Conservation (phyloP, 805 yeast species). For the Trichomonascus vanleenenianus region DNA sequence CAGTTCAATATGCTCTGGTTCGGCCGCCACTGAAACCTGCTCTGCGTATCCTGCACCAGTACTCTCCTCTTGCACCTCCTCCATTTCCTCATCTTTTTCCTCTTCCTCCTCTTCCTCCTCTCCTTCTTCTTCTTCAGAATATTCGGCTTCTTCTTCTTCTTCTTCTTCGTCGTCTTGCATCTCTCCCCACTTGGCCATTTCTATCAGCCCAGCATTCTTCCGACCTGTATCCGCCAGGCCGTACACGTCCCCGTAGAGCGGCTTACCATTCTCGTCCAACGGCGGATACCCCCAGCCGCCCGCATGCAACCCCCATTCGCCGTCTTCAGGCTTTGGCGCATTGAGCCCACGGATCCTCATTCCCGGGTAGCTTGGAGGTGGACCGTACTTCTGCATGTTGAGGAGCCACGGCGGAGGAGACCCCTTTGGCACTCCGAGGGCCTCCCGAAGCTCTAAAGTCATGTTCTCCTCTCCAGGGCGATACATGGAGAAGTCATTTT, state of each 20-base stretch:
- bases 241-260: conserved; percentile 31
- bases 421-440: conserved; percentile 57
- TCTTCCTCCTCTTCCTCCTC: conserved; percentile 17
- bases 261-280: conserved; percentile 27
- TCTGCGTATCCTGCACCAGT: neutral
- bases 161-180: conserved; percentile 26
- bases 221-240: conserved; percentile 10
- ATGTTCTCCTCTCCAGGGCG: conserved; percentile 54
- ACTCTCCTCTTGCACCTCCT: neutral
- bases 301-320: conserved; percentile 34
- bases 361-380: conserved; percentile 75
- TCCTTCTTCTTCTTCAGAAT: conserved; percentile 32
- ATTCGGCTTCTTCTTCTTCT: conserved; percentile 30
- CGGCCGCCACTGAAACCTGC: neutral
- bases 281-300: conserved; percentile 36
- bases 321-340: conserved; percentile 33
- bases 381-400: conserved; percentile 61
- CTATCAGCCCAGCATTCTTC: conserved; percentile 15
- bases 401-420: conserved; percentile 74
- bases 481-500: conserved; percentile 33
- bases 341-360: conserved; percentile 50
- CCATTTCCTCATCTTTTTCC: conserved; percentile 8
- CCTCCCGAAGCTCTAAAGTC: conserved; percentile 53
- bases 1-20: neutral
- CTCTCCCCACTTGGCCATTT: conserved; percentile 24